phyloP scores from a whole-genome alignment of 768 basidiomycete species.

The Calocybe gangraenosa region DNA sequence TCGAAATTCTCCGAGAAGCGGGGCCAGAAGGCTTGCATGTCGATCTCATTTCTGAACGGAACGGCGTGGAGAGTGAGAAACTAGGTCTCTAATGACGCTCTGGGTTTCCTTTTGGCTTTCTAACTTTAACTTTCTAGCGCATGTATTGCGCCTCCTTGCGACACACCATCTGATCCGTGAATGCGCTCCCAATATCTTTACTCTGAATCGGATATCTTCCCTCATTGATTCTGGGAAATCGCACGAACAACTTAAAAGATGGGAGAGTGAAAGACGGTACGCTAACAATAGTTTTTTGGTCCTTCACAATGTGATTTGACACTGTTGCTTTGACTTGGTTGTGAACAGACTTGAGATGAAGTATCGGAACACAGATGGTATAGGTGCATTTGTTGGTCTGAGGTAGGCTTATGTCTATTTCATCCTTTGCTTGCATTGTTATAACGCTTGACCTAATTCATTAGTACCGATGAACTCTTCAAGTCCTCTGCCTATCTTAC shows the following conservation, averaged over 20 bases:
- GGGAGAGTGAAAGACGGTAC: conserved; percentile 37
- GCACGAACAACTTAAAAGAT: conserved; percentile 39
- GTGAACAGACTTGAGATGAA: conserved; percentile 52
- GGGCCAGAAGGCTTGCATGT: conserved; percentile 52
- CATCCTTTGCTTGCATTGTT: not conserved
- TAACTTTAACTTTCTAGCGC: conserved; percentile 39
- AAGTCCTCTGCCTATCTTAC: conserved; percentile 75
- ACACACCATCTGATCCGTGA: conserved; percentile 77
- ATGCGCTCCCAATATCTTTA: conserved; percentile 65
- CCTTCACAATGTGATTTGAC: too few relatives aligned
- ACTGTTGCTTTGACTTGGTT: not conserved
- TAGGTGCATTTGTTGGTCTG: conserved; percentile 67
- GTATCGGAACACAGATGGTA: conserved; percentile 61
- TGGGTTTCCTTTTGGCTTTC: not conserved
- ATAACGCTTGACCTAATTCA: not conserved
- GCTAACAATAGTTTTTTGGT: not conserved
- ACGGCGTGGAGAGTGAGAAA: conserved; percentile 43
- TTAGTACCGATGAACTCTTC: conserved; percentile 71
- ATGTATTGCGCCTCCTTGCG: conserved; percentile 70
- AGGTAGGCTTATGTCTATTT: conserved; percentile 45
- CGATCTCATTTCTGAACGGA: conserved; percentile 37
- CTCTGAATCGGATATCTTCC: conserved; percentile 66
- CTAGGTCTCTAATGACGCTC: conserved; percentile 35
- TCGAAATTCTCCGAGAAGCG: conserved; percentile 66
- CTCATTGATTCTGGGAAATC: conserved; percentile 65